Percentiles rank a stretch among this genome's conserved stretches.
Evolutionary conservation across 2,329 filamentous ascomycete genomes (phyloP).

Genomic region (Talaromyces sp.): DNA sequence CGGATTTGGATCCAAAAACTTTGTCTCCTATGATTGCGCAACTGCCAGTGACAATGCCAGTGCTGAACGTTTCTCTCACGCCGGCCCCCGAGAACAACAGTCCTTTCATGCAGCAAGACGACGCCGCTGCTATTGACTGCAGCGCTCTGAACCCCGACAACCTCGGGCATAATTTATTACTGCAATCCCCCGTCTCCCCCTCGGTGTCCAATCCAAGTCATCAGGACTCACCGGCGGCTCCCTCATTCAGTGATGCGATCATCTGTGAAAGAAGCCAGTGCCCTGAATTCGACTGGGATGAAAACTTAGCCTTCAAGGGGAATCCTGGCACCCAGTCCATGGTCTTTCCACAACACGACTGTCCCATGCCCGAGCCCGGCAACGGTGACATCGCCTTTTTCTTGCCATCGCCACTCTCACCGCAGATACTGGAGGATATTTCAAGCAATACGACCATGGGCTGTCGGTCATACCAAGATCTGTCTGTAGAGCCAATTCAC

Average conservation of each 20-base stretch:
- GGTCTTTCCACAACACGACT: too few relatives aligned
- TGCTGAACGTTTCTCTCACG: conserved; percentile 50
- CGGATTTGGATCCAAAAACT: conserved; percentile 46
- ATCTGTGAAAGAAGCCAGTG: conserved; percentile 54
- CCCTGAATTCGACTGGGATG: conserved; percentile 34
- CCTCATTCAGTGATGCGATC: conserved; percentile 51
- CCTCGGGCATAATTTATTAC: too few relatives aligned
- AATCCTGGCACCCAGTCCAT: too few relatives aligned
- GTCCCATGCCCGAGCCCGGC: too few relatives aligned
- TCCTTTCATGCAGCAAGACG: conserved; percentile 41
- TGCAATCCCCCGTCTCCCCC: conserved; percentile 53
- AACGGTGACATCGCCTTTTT: conserved; percentile 37
- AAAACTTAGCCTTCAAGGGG: too few relatives aligned
- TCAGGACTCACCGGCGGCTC: conserved; percentile 60
- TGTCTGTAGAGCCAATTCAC: conserved; percentile 73
- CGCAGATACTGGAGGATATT: conserved; percentile 38
- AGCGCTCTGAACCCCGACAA: too few relatives aligned
- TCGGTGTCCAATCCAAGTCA: conserved; percentile 61
- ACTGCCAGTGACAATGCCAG: too few relatives aligned
- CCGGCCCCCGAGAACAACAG: conserved; percentile 47
- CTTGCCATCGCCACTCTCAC: too few relatives aligned
- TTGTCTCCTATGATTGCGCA: conserved; percentile 54
- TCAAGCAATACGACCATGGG: conserved; percentile 29
- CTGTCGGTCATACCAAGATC: conserved; percentile 53
- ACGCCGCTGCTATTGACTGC: conserved; percentile 50